Evolutionary conservation across 1,139 yeast species (phyloP), one percentile per base, ranked within the genome.

Genomic region (Geotrichum klebahnii): DNA sequence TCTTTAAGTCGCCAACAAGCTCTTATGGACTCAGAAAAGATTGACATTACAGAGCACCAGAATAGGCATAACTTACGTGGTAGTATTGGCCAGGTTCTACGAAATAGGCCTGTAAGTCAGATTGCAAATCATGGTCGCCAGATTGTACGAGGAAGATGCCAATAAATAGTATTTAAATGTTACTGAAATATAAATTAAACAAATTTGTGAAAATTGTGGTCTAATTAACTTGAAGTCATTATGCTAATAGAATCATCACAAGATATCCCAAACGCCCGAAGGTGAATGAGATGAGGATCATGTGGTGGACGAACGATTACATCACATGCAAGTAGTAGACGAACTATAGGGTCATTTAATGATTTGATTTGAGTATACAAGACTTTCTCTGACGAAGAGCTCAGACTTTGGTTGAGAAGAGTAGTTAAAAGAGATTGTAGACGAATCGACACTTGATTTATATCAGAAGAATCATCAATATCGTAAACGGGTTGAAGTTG

Each of bases 21-120:
- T 10, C 38, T 45, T 9, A 9, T 14, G 26, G 48, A 45, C 32
- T n/a, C 48, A 5, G 48, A 45, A 20, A 45, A 19, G 19, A 39
- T 45, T 32, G 42, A 37, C 31, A 45, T 45, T 29, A 39, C 42
- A 17, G 48, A 45, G 26, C 42, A 45, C 19, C 42, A 45, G 23
- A 38, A 23, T 24, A 32, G 45, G n/a, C 45, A 32, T 32, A 36
- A 42, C n/a, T 10, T 32, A n/a, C 26, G 45, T 8, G 22, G 29
- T 2, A 33, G 26, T 8, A 42, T 42, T 32, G 45, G 45, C 1
- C n/a, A 42, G 23, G 6, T 42, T 10, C 28, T 42, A 4, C 14
- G 38, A 8, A 42, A 26, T 32, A 37, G 45, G 2, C 23, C n/a
- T n/a, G 36, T 32, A n/a, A 22, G 17, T 36, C 45, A 42, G 19